Percentiles rank a stretch among this genome's conserved stretches.
phyloP scores from a whole-genome alignment of 495 filamentous ascomycete species.

The Niebla homalea region DNA sequence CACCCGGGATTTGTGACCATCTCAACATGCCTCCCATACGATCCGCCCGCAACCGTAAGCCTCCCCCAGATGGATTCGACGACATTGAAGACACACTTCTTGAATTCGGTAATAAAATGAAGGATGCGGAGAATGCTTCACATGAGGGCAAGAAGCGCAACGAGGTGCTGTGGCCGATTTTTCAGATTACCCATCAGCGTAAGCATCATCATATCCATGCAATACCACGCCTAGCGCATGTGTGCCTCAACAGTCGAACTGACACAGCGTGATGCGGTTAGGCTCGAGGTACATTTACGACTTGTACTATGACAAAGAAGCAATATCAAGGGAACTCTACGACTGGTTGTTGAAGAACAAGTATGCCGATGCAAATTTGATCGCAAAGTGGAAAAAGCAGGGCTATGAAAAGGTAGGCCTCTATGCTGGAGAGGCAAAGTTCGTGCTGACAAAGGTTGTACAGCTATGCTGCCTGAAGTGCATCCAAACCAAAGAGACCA shows the following conservation, averaged over 20 bases:
- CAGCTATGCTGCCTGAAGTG: conserved; percentile 89
- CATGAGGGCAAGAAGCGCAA: conserved; percentile 71
- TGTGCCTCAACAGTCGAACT: not conserved
- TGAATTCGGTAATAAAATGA: conserved; percentile 96
- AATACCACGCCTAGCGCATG: not conserved
- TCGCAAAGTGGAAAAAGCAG: conserved; percentile 99
- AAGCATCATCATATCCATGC: conserved; percentile 19
- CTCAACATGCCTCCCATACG: conserved; percentile 74
- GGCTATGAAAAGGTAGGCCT: conserved; percentile 82
- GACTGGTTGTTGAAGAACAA: conserved; percentile 95
- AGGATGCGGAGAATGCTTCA: conserved; percentile 78
- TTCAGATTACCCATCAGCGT: conserved; percentile 94
- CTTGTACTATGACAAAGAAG: conserved; percentile 94
- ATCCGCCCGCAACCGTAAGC: conserved; percentile 63
- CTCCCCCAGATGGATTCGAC: conserved; percentile 87
- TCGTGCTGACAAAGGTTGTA: not conserved
- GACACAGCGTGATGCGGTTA: conserved; percentile 13
- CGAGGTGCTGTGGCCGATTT: conserved; percentile 90
- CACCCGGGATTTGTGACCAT: too few relatives aligned
- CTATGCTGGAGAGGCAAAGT: not conserved
- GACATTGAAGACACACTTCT: conserved; percentile 95
- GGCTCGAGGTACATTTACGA: conserved; percentile 89
- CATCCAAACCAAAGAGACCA: conserved; percentile 97
- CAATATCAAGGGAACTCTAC: conserved; percentile 80
- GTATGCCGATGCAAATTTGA: conserved; percentile 87